Base-by-base conservation (phyloP, 371 early-diverging fungal species). In the Rhizopus microsporus region DNA sequence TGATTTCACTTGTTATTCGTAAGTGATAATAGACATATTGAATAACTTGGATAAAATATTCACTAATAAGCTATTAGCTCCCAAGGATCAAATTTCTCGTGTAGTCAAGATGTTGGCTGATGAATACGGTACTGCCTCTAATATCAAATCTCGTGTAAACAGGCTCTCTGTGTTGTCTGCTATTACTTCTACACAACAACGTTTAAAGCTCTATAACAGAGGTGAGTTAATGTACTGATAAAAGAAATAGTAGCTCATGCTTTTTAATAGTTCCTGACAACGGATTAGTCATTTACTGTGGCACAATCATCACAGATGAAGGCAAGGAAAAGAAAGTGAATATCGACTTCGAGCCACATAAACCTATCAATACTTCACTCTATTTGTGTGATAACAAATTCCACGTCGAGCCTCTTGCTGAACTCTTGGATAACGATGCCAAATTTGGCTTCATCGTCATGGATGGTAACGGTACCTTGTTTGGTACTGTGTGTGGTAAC, bases 371-470 rank as follows among this genome's bases (percentile, higher is more conserved):
- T 87, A 99, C 99, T 35, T 96, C 96, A 8, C 80, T 99, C 53
- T 99, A 99, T 75, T 86, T 98, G 65, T 99, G 99, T 79, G 99
- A 99, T 82, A 99, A 98, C 87, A 96, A 96, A 77, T 99, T 99
- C 88, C 99, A 99, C 69, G 97, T 97, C 2, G 98, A 99, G 67
- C 93, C 95, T 7, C 78, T 98, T 32, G 78, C 89, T 8, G 95
- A 95, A 72, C 79, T 98, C 57, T 84, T 99, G 52, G 99, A 99
- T 69, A 85, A 91, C 34, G 99, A 99, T 85, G 85, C 91, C 71
- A 93, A 92, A 71, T 99, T 97, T 72, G 99, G 99, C 33, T 99
- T 99, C 76, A 98, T 99, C 70, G 87, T 99, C 58, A 98, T 99
- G 91, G 99, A 99, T 77, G 99, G 99, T 86, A 94, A 94, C 77